phyloP scores from a whole-genome alignment of 768 basidiomycete species.

The Lactarius sp. region DNA sequence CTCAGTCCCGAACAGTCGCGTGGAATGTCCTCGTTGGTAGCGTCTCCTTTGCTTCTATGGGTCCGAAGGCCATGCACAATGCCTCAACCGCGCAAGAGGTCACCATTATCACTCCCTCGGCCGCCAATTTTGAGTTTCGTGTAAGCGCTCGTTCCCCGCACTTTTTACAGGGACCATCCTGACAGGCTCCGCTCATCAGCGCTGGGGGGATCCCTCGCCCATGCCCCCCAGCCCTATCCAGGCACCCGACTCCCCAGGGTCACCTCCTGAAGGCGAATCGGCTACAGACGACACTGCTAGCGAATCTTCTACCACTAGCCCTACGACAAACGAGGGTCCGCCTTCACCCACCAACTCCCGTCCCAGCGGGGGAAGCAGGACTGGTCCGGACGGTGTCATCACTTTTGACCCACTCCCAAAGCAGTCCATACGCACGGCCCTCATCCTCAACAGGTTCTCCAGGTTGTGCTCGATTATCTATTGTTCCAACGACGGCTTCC shows the following conservation, averaged over 20 bases:
- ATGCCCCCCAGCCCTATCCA: constrained; percentile 44
- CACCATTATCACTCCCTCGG: constrained; percentile 58
- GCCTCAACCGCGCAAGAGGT: constrained; percentile 82
- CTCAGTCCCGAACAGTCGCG: constrained; percentile 58
- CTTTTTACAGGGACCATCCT: constrained; percentile 45
- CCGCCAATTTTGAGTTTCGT: constrained; percentile 37
- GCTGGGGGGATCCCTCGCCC: constrained; percentile 66
- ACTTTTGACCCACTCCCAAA: constrained; percentile 60
- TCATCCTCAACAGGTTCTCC: constrained; percentile 77
- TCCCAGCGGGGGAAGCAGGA: constrained; percentile 13
- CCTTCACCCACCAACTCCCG: constrained; percentile 11
- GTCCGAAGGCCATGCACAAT: constrained; percentile 71
- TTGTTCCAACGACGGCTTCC: constrained; percentile 66
- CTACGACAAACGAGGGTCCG: neutral
- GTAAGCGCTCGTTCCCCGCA: constrained; percentile 36
- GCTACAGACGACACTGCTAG: neutral
- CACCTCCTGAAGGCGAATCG: constrained; percentile 4
- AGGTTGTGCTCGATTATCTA: constrained; percentile 60
- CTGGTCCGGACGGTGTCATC: constrained; percentile 31
- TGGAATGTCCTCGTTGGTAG: constrained; percentile 73
- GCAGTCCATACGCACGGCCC: constrained; percentile 70
- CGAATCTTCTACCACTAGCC: neutral
- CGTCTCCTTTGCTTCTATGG: constrained; percentile 71
- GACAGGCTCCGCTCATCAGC: constrained; percentile 35
- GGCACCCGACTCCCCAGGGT: constrained; percentile 9